Percentiles rank a stretch among this genome's conserved stretches.
Conservation (phyloP, 1,284 basidiomycete species). For the Cryptococcus sp. region DNA sequence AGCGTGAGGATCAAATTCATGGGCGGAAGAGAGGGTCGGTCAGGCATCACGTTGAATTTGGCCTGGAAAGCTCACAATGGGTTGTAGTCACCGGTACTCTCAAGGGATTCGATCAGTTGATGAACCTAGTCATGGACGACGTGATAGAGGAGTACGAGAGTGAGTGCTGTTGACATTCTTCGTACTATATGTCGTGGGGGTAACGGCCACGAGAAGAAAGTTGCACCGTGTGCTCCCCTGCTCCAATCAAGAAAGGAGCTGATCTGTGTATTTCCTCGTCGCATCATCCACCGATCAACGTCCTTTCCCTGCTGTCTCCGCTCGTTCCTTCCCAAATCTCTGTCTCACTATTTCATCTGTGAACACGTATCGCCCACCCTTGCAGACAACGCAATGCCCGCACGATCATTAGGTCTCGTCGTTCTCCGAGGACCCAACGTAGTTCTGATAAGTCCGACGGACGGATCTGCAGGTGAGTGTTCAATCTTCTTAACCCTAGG, state of each 20-base stretch:
- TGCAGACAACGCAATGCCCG: slow-evolving; percentile 65
- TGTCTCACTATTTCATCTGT: slow-evolving; percentile 2
- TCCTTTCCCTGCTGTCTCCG: too few species aligned
- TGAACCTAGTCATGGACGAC: slow-evolving; percentile 74
- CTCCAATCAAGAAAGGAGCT: too few species aligned
- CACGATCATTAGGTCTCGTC: slow-evolving; percentile 74
- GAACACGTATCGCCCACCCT: too few species aligned
- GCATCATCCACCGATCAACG: too few species aligned
- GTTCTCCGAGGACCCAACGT: slow-evolving; percentile 91
- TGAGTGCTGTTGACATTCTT: slow-evolving; percentile 29
- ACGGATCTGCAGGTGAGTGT: slow-evolving; percentile 71
- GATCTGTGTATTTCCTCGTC: too few species aligned
- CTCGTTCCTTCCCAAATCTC: too few species aligned
- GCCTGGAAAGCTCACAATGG: neutral
- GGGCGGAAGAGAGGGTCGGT: slow-evolving; percentile 87
- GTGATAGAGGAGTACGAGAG: slow-evolving; percentile 54
- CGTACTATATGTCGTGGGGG: too few species aligned
- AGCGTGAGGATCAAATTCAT: slow-evolving; percentile 94
- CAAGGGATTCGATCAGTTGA: slow-evolving; percentile 94
- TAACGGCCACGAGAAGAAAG: too few species aligned
- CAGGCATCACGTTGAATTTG: neutral
- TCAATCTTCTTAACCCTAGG: neutral
- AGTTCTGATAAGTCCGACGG: slow-evolving; percentile 86
- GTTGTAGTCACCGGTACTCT: slow-evolving; percentile 75
- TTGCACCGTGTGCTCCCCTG: too few species aligned